A percentile compares a stretch with the other conserved stretches of the same genome.
These are phyloP conservation scores for Protomyces gravidus DNA, from an alignment of 1,139 yeast species.

Conservation along the genomic window DNA sequence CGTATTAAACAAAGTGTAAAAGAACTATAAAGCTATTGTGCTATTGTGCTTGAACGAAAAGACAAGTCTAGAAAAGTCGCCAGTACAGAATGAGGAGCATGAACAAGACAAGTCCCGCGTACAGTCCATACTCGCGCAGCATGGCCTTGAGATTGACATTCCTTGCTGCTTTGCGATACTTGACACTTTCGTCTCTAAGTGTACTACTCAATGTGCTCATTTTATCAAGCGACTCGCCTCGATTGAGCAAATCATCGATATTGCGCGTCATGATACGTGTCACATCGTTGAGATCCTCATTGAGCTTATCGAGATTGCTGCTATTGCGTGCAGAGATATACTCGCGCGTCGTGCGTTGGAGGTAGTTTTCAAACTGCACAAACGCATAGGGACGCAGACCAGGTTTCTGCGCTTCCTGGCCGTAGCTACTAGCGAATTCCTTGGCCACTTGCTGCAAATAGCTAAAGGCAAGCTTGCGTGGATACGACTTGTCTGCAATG, in stretches of 20 bases:
- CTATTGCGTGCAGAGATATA: conserved; percentile 87
- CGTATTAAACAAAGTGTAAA: too few species aligned
- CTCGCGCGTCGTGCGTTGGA: conserved; percentile 79
- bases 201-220: conserved; percentile 85
- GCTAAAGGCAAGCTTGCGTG: conserved; percentile 83
- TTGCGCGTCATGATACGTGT: conserved; percentile 93
- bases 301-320: conserved; percentile 70
- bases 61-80: conserved; percentile 28
- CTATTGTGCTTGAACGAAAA: too few species aligned
- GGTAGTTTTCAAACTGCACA: conserved; percentile 75
- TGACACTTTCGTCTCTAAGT: conserved; percentile 75
- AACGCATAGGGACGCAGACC: conserved; percentile 83
- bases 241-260: conserved; percentile 84
- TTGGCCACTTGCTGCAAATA: conserved; percentile 74
- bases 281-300: conserved; percentile 85
- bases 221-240: conserved; percentile 89
- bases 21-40: too few species aligned
- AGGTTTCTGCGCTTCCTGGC: conserved; percentile 59
- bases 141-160: conserved; percentile 85
- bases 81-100: conserved; percentile 75
- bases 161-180: conserved; percentile 84
- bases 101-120: conserved; percentile 65
- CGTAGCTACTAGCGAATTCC: conserved; percentile 79
- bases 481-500: conserved; percentile 72
- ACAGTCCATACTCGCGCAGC: conserved; percentile 82